Evolutionary conservation across 2,329 filamentous ascomycete species (phyloP).

Genomic region (Venturia carpophila): DNA sequence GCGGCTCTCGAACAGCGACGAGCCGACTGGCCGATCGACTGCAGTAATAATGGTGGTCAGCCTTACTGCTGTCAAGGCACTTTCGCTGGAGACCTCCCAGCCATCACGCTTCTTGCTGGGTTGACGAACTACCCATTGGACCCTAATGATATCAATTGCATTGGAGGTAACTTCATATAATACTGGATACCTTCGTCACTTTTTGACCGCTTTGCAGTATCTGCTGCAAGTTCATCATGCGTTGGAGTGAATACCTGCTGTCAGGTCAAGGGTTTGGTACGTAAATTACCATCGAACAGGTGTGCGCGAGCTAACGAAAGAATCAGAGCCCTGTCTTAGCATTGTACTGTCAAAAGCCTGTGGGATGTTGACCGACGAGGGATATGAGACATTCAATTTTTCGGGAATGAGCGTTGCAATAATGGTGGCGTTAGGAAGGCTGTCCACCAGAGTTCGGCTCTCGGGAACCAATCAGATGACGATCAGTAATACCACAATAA

Average conservation of each 20-base stretch:
- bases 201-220: not conserved
- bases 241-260: conserved; percentile 13
- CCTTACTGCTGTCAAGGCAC: conserved; percentile 16
- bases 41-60: conserved; percentile 13
- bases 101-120: conserved; percentile 10
- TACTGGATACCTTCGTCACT: not conserved
- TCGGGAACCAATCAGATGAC: not conserved
- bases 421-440: not conserved
- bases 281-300: not conserved
- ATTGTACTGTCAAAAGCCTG: conserved; percentile 5
- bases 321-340: not conserved
- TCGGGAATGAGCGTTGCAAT: not conserved
- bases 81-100: conserved; percentile 14
- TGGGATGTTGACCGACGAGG: not conserved
- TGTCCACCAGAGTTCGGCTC: not conserved
- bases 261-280: conserved; percentile 4
- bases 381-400: not conserved
- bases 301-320: not conserved
- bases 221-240: conserved; percentile 6
- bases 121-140: conserved; percentile 13
- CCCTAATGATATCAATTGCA: conserved; percentile 18
- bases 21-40: conserved; percentile 13
- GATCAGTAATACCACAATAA: not conserved
- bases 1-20: conserved; percentile 4
- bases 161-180: not conserved